Evolutionary conservation across 2,329 filamentous ascomycete genomes (phyloP), one percentile per base, ranked within the genome.

Genomic region (Coleophoma eucalyptorum): DNA sequence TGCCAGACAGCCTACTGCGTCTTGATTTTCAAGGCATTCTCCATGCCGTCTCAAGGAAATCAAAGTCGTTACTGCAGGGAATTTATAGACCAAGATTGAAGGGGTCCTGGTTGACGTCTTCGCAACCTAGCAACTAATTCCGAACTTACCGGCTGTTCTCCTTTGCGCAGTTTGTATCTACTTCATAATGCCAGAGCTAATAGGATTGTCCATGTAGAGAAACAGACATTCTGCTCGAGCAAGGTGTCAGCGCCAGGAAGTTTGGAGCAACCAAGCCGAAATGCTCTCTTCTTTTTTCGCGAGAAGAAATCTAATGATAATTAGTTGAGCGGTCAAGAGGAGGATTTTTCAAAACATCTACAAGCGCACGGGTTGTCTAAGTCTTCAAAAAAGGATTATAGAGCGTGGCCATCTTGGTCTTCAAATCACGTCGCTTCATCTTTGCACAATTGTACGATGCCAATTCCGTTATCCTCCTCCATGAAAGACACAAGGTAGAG

Each of bases 91-190:
- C 21, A 72, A 73, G 44, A 49, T 62, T 33, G 52, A 46, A 11
- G 48, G 51, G 43, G 68, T 74, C 20, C 52, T 72, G 20, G 49
- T 42, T 31, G 54, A 53, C 33, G 45, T 10, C 72, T 92, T 63
- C 73, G 90, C 67, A 83, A 95, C 69, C 87, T 90, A 35, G 91
- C 93, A 74, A 43, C 52, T 55, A 11, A 74, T 75, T 55, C 62
- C 76, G 78, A 65, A 70, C 76, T 49, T 58, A 12, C 58, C 50
- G 3, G 72, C 69, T 41, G 70, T 71, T 55, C 56, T 69, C 10
- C 38, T 67, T 1, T 69, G 70, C 41, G 57, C 70, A 1, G 54
- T 61, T 0, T 75, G 73, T 58, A 67, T 69, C 2, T 70, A 61
- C 52, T 69, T 68, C 51, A 69, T 63, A 49, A 57, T 70, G 5